Evolutionary conservation across 495 filamentous ascomycete genomes (phyloP).

Genomic region (Penicillium crystallinum): DNA sequence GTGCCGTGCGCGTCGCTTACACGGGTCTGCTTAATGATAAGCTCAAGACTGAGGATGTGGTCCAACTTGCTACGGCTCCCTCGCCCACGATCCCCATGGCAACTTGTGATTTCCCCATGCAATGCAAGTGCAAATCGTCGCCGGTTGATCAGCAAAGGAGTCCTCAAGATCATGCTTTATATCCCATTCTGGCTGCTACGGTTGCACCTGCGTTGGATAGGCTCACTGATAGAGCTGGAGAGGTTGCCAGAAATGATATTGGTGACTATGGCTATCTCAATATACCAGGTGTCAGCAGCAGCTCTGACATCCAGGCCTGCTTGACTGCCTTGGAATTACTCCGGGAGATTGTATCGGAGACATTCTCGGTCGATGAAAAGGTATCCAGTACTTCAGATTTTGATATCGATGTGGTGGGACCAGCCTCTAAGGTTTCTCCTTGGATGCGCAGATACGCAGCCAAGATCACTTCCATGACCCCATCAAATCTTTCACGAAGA

Average conservation of each 20-base stretch:
- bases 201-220: background rate
- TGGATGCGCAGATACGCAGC: constrained; percentile 27
- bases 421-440: constrained; percentile 14
- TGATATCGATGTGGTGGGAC: background rate
- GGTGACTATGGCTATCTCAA: background rate
- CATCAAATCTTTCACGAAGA: constrained; percentile 21
- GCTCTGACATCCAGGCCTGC: background rate
- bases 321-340: background rate
- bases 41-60: background rate
- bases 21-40: constrained; percentile 27
- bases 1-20: constrained; percentile 35
- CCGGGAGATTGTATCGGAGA: background rate
- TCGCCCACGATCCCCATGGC: too few species aligned
- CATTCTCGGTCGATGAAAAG: background rate
- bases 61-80: background rate
- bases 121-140: background rate
- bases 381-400: background rate
- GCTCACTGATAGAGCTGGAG: background rate
- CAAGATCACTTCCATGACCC: constrained; percentile 26
- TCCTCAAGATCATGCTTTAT: background rate
- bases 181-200: background rate
- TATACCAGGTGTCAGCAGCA: too few species aligned
- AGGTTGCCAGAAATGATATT: background rate
- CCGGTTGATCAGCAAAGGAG: background rate
- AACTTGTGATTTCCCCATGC: background rate